Base-by-base conservation (phyloP, 2,329 filamentous ascomycete genomes). In the Cladorrhinum sp. region DNA sequence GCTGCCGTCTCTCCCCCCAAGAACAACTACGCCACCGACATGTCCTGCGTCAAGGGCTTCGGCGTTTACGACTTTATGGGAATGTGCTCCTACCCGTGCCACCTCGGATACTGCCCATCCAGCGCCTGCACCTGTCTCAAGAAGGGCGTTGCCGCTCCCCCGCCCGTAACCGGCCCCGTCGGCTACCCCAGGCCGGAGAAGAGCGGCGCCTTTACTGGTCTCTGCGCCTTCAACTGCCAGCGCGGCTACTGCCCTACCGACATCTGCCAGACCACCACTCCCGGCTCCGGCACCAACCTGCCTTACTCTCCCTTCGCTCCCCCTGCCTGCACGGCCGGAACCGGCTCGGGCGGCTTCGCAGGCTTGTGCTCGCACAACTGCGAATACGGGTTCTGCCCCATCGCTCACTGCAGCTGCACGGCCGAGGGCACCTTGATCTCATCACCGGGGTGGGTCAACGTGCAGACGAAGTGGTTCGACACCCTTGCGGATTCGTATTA, bases 11-110 rank as follows among this genome's bases (percentile, higher is more conserved):
- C 12, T 46, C 14, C 18, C 33, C 14, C 54, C 59, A 16, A 64
- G 39, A 46, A 46, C 42, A 46, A 46, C 18, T 46, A 46, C n/a
- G 7, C 21, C 1, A 39, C 18, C 39, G 61, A 10, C 57, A 58
- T 21, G 53, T 58, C 6, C 7, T 73, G 71, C 55, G 61, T 71
- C 24, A 30, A 63, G 0, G 71, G 72, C 1, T 66, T 57, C 12
- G 67, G 64, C 1, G 16, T 21, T 1, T 36, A 58, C 24, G 62
- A 66, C 39, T 67, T 67, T 52, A 48, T 21, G 1, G 67, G 65
- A 2, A 61, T 74, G 20, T 74, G 72, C 60, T 30, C 49, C 10
- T 72, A 68, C 48, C 49, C 69, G 2, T 73, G 72, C 59, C 16
- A 60, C 1, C 66, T 67, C 49, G 67, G 65, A 10, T 73, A 73